Evolutionary conservation across 2,329 filamentous ascomycete genomes (phyloP).

Genomic region (Gliomastix tumulicola): DNA sequence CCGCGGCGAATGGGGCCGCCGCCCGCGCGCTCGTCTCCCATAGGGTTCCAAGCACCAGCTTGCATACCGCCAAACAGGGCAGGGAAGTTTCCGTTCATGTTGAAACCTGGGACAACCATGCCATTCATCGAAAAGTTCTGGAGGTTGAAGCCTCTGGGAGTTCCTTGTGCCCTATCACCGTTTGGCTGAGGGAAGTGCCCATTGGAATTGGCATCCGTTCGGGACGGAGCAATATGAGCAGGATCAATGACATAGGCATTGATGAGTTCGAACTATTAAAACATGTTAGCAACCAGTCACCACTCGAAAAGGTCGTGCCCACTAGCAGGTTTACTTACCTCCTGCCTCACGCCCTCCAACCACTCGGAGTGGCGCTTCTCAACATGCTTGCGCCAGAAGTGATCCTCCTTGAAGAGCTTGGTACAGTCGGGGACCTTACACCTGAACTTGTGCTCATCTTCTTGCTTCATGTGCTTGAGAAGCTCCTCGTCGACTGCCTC

Average conservation of each 20-base stretch:
- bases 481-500: conserved; percentile 85
- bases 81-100: conserved; percentile 39
- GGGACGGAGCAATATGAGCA: conserved; percentile 85
- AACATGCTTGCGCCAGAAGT: conserved; percentile 97
- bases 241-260: conserved; percentile 94
- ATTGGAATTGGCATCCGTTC: conserved; percentile 91
- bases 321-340: conserved; percentile 59
- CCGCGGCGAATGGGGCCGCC: conserved; percentile 67
- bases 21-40: conserved; percentile 50
- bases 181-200: conserved; percentile 85
- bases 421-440: conserved; percentile 95
- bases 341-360: conserved; percentile 70
- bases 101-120: conserved; percentile 56
- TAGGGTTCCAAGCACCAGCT: conserved; percentile 36
- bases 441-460: conserved; percentile 93
- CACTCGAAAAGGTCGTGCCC: too few species aligned
- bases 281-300: conserved; percentile 6
- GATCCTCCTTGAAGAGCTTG: conserved; percentile 94
- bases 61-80: conserved; percentile 48
- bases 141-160: conserved; percentile 86
- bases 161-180: conserved; percentile 70
- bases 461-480: conserved; percentile 84
- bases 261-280: conserved; percentile 73
- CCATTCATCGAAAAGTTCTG: conserved; percentile 59
- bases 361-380: conserved; percentile 93